Evolutionary conservation across 352 stramenopile species (phyloP).

Genomic region (Phytophthora rubi): DNA sequence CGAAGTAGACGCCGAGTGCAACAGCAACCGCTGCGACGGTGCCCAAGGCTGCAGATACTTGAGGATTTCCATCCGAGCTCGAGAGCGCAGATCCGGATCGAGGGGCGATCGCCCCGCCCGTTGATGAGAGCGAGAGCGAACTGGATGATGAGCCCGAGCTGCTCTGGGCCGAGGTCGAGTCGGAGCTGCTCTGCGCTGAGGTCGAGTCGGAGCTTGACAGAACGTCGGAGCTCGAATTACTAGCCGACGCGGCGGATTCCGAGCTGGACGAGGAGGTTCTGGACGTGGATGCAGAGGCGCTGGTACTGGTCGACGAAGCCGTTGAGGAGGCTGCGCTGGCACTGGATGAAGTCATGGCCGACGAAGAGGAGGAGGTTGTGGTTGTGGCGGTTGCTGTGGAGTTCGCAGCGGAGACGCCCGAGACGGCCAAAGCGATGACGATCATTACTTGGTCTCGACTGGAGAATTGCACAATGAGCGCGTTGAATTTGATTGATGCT

Average conservation of each 20-base stretch:
- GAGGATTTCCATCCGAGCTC: constrained; percentile 9
- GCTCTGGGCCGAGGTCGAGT: constrained; percentile 8
- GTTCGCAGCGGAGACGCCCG: constrained; percentile 6
- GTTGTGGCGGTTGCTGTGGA: constrained; percentile 5
- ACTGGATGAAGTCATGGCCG: neutral
- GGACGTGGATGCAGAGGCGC: neutral
- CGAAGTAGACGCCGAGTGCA: neutral
- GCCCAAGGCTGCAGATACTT: neutral
- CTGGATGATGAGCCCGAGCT: neutral
- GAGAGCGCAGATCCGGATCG: constrained; percentile 20
- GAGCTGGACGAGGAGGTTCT: constrained; percentile 3
- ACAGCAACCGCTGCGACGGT: neutral
- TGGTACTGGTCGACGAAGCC: constrained; percentile 3
- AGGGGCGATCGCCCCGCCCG: constrained; percentile 19
- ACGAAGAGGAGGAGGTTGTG: neutral
- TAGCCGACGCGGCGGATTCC: constrained; percentile 3
- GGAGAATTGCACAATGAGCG: neutral
- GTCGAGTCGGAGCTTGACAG: constrained; percentile 13
- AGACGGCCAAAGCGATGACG: constrained; percentile 14
- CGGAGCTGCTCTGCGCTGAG: constrained; percentile 19
- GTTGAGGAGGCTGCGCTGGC: neutral
- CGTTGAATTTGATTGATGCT: neutral
- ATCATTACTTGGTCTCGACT: constrained; percentile 15
- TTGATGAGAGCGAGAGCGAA: constrained; percentile 2
- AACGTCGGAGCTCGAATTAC: constrained; percentile 8